Percentiles rank a stretch among this genome's conserved stretches.
These are phyloP conservation scores for Morella rubra DNA, from an alignment of 306 rosid genomes.

Conservation along the genomic window DNA sequence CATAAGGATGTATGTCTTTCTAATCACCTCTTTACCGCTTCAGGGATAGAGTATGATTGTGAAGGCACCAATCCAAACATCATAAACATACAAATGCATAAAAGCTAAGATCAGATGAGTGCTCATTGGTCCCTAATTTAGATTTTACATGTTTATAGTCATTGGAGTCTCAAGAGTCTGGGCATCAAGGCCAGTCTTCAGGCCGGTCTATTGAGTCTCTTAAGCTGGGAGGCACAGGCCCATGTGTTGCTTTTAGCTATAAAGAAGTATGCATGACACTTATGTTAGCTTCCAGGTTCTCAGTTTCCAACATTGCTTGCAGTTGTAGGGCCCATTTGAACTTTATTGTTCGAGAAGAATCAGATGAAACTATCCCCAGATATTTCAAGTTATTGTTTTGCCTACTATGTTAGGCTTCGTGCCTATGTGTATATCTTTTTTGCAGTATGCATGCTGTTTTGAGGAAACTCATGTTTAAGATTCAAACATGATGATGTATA, in stretches of 20 bases:
- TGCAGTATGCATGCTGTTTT: not conserved
- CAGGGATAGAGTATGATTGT: not conserved
- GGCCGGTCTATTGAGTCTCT: not conserved
- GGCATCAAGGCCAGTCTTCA: not conserved
- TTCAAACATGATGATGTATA: conserved; percentile 2
- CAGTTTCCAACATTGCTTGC: not conserved
- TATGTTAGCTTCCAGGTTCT: not conserved
- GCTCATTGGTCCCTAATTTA: not conserved
- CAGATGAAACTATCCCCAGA: not conserved
- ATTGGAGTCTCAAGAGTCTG: not conserved
- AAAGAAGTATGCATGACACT: not conserved
- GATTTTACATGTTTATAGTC: not conserved
- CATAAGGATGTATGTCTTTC: not conserved
- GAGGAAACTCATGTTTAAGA: not conserved
- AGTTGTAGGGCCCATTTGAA: not conserved
- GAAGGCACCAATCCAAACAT: not conserved
- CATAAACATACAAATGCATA: not conserved
- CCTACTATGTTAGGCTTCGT: not conserved
- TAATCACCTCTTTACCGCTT: not conserved
- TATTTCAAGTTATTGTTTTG: not conserved
- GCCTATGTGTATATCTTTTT: not conserved
- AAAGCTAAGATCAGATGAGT: not conserved
- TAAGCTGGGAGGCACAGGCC: not conserved
- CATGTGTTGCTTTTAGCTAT: not conserved
- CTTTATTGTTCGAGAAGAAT: not conserved